Percentiles rank a stretch among this genome's conserved stretches.
Conservation (phyloP, 2,329 filamentous ascomycete genomes). For the Zalaria obscura region DNA sequence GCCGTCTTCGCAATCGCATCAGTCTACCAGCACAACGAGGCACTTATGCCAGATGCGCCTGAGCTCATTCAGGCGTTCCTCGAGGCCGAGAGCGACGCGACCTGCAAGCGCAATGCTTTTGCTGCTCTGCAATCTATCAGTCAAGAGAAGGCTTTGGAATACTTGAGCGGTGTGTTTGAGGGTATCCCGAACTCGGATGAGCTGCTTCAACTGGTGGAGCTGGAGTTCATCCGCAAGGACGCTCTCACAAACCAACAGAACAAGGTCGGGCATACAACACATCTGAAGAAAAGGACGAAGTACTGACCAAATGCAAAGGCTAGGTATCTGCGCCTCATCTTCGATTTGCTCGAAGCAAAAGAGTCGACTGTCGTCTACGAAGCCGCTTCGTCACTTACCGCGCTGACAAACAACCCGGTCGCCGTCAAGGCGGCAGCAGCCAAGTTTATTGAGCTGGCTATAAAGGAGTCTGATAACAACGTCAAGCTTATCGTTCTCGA, state of each 20-base stretch:
- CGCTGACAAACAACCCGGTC: slow-evolving; percentile 89
- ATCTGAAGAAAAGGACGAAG: neutral
- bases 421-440: slow-evolving; percentile 91
- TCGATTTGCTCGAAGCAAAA: slow-evolving; percentile 85
- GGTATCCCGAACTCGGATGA: slow-evolving; percentile 90
- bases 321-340: slow-evolving; percentile 84
- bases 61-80: slow-evolving; percentile 86
- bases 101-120: slow-evolving; percentile 96
- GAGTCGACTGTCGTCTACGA: slow-evolving; percentile 95
- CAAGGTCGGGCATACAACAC: slow-evolving; percentile 45
- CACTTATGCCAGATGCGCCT: slow-evolving; percentile 85
- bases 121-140: slow-evolving; percentile 81
- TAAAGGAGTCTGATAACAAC: slow-evolving; percentile 97
- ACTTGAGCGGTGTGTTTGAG: slow-evolving; percentile 80
- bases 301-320: slow-evolving; percentile 37
- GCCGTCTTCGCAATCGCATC: slow-evolving; percentile 89
- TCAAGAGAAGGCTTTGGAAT: slow-evolving; percentile 82
- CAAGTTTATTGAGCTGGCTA: slow-evolving; percentile 93
- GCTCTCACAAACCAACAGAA: slow-evolving; percentile 89
- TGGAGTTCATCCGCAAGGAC: slow-evolving; percentile 97
- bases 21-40: slow-evolving; percentile 80
- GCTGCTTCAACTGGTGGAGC: slow-evolving; percentile 78
- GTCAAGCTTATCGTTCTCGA: slow-evolving; percentile 97
- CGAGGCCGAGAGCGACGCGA: slow-evolving; percentile 79
- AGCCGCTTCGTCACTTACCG: slow-evolving; percentile 85